Evolutionary conservation across 2,329 filamentous ascomycete species (phyloP).

Genomic region (Knoxdaviesia proteae): DNA sequence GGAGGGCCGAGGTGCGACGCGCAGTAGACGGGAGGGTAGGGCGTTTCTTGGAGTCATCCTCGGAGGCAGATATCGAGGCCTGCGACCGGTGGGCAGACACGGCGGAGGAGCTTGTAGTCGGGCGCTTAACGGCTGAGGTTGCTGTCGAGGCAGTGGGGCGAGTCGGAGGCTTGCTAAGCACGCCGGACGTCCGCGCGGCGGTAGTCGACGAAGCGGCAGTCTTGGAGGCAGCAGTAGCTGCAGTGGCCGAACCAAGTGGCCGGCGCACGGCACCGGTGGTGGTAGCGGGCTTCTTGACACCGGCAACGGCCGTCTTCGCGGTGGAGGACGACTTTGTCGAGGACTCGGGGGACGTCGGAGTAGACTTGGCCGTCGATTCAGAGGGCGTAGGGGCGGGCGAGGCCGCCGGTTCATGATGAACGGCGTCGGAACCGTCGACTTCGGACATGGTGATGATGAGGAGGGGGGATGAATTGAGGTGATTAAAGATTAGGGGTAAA

Average conservation of each 20-base stretch:
- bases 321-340: conserved; percentile 9
- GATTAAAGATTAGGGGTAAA: background rate
- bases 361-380: conserved; percentile 8
- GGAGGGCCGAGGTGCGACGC: conserved; percentile 2
- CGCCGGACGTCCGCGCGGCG: conserved; percentile 15
- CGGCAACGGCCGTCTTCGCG: conserved; percentile 7
- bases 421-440: conserved; percentile 22
- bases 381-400: conserved; percentile 11
- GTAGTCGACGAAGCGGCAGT: conserved; percentile 12
- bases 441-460: conserved; percentile 20
- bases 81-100: conserved; percentile 22
- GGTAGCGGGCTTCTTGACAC: conserved; percentile 16
- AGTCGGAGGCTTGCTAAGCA: conserved; percentile 25
- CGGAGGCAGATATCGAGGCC: conserved; percentile 26
- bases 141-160: conserved; percentile 18
- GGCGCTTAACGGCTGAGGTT: conserved; percentile 11
- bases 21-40: conserved; percentile 4
- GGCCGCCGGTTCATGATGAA: conserved; percentile 20
- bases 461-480: no score
- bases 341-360: conserved; percentile 13
- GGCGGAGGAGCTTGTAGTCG: conserved; percentile 15
- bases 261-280: conserved; percentile 12
- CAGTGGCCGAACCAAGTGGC: conserved; percentile 11
- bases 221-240: conserved; percentile 11
- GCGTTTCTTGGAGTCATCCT: conserved; percentile 25